A percentile compares a stretch with the other conserved stretches of the same genome.
Evolutionary conservation across 2,329 filamentous ascomycete species (phyloP).

Genomic region (Fusarium hainanense): DNA sequence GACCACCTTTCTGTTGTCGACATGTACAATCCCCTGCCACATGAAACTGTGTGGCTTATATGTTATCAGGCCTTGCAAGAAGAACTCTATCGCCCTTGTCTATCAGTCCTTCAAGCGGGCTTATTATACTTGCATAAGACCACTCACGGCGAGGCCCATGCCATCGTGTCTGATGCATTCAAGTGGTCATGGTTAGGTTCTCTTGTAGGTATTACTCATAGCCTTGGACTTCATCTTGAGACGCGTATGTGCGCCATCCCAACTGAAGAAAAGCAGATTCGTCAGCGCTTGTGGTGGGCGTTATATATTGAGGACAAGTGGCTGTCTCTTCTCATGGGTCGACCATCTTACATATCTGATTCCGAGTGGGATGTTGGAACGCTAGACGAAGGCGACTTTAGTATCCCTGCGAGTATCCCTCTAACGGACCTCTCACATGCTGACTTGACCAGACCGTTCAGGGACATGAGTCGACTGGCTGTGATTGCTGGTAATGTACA

Average conservation of each 20-base stretch:
- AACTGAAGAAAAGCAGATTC: not conserved
- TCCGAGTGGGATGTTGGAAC: not conserved
- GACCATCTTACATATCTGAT: not conserved
- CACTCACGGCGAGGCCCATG: not conserved
- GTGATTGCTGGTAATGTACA: not conserved
- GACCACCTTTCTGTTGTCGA: not conserved
- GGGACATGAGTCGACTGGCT: not conserved
- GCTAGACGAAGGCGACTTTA: not conserved
- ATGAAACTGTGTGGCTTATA: not conserved
- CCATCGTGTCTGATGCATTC: not conserved
- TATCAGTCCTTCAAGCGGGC: not conserved
- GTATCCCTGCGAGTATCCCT: not conserved
- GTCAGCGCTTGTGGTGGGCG: not conserved
- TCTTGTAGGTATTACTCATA: not conserved
- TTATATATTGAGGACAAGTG: not conserved
- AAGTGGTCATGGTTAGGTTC: not conserved
- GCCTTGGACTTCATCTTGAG: not conserved
- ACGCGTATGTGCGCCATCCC: not conserved
- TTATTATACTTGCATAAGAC: not conserved
- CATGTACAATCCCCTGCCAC: not conserved
- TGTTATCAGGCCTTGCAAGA: not conserved
- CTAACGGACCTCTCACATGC: not conserved
- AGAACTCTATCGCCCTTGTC: not conserved
- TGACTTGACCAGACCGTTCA: not conserved
- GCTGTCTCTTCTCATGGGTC: not conserved